phyloP scores from a whole-genome alignment of 2,329 filamentous ascomycete genomes.

The Xylaria multiplex region DNA sequence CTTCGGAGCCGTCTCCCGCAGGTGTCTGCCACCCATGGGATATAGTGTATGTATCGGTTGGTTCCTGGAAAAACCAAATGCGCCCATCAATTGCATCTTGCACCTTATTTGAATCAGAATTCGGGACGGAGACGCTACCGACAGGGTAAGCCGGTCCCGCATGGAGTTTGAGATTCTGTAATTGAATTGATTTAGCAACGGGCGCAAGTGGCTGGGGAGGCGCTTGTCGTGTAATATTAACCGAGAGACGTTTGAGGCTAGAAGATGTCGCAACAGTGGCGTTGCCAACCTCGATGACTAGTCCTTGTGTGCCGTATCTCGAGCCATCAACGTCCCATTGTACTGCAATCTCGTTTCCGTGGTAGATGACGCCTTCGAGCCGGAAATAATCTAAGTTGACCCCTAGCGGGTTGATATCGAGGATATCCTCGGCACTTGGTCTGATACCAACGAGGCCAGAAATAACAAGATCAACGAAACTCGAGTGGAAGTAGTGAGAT shows the following conservation, averaged over 20 bases:
- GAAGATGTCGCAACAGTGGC: not conserved
- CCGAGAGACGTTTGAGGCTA: conserved; percentile 16
- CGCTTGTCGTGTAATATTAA: conserved; percentile 3
- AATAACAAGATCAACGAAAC: conserved; percentile 31
- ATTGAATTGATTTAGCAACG: conserved; percentile 28
- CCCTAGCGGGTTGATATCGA: conserved; percentile 25
- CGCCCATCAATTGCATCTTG: conserved; percentile 35
- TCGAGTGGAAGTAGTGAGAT: conserved; percentile 35
- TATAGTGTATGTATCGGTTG: conserved; percentile 29
- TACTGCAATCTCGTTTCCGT: conserved; percentile 29
- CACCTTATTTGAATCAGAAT: conserved; percentile 26
- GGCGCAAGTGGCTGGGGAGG: conserved; percentile 18
- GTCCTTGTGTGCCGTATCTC: conserved; percentile 21
- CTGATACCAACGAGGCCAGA: conserved; percentile 30
- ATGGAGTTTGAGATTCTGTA: conserved; percentile 19
- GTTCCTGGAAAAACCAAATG: conserved; percentile 31
- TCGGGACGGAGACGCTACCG: conserved; percentile 26
- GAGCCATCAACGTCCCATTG: conserved; percentile 31
- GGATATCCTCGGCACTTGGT: conserved; percentile 27
- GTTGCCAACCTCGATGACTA: conserved; percentile 22
- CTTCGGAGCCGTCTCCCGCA: conserved; percentile 20
- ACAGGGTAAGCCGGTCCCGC: conserved; percentile 23
- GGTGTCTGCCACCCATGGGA: conserved; percentile 34
- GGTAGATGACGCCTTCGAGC: conserved; percentile 29
- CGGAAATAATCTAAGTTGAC: conserved; percentile 28